phyloP scores from a whole-genome alignment of 176 grass and related monocot species.

The Carex scoparia region DNA sequence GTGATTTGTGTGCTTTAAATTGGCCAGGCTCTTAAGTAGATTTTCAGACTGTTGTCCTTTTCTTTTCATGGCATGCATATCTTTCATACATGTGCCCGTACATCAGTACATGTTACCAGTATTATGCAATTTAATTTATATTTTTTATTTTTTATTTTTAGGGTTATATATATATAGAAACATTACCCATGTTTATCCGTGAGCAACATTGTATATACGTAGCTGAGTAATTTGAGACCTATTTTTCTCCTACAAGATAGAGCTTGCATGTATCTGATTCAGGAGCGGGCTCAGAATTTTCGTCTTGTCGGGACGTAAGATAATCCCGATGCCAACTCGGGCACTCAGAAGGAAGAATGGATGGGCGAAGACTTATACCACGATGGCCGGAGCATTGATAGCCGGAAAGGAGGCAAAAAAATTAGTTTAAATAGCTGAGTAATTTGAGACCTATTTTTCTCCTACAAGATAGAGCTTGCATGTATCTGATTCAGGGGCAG shows the following conservation, averaged over 20 bases:
- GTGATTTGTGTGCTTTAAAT: conserved; percentile 4
- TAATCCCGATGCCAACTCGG: too few relatives aligned
- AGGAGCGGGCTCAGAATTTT: too few relatives aligned
- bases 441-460: neutral
- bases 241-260: neutral
- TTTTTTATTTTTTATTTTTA: neutral
- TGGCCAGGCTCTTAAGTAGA: neutral
- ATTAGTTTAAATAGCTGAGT: neutral
- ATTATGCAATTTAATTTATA: neutral
- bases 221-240: neutral
- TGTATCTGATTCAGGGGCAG: neutral
- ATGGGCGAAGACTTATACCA: too few relatives aligned
- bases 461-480: neutral
- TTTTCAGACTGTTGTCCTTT: neutral
- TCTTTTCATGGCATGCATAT: neutral
- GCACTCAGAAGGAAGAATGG: too few relatives aligned
- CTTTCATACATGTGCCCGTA: neutral
- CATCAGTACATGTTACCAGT: neutral
- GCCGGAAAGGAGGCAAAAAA: too few relatives aligned
- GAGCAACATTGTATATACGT: neutral
- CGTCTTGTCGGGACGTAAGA: too few relatives aligned
- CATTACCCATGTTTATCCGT: neutral
- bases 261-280: neutral
- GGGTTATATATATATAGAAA: neutral
- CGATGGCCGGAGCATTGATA: too few relatives aligned